These are phyloP conservation scores for Verticillium klebahnii DNA, from an alignment of 2,329 filamentous ascomycete species.

Conservation along the genomic window DNA sequence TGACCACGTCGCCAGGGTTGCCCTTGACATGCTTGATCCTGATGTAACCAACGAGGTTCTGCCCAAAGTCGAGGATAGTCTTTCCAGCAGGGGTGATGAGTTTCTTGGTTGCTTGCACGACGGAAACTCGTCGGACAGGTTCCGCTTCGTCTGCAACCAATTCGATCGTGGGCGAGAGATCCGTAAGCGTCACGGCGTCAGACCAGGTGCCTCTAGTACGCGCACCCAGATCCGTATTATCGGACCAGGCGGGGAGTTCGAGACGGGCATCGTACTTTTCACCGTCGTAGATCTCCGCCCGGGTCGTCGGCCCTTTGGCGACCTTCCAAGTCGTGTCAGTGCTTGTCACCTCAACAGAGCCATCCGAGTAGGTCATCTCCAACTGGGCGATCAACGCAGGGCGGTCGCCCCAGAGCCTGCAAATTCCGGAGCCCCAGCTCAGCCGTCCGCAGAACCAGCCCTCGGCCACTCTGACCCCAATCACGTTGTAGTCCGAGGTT, in stretches of 20 bases:
- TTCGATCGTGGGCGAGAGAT: too few species aligned
- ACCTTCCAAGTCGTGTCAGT: slow-evolving; percentile 1
- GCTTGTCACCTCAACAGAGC: background rate
- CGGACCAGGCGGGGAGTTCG: slow-evolving; percentile 1
- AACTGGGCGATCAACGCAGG: slow-evolving; percentile 1
- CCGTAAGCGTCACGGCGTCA: too few species aligned
- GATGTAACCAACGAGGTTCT: slow-evolving; percentile 36
- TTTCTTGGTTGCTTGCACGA: slow-evolving; percentile 14
- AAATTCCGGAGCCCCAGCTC: slow-evolving; percentile 1
- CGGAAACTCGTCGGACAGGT: too few species aligned
- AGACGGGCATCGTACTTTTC: slow-evolving; percentile 7
- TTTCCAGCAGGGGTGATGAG: slow-evolving; percentile 26
- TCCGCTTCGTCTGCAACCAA: too few species aligned
- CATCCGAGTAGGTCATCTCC: slow-evolving; percentile 2
- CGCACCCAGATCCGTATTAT: too few species aligned
- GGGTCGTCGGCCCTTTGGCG: background rate
- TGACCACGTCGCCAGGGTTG: slow-evolving; percentile 17
- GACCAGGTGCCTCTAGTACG: background rate
- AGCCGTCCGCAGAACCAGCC: slow-evolving; percentile 38
- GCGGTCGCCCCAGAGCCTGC: slow-evolving; percentile 19
- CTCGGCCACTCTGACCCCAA: slow-evolving; percentile 38
- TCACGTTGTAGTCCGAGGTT: slow-evolving; percentile 23
- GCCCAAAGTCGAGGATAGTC: slow-evolving; percentile 36
- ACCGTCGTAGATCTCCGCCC: slow-evolving; percentile 11
- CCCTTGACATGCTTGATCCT: slow-evolving; percentile 14